phyloP scores from a whole-genome alignment of 768 basidiomycete genomes.

The Tulasnella sp. region DNA sequence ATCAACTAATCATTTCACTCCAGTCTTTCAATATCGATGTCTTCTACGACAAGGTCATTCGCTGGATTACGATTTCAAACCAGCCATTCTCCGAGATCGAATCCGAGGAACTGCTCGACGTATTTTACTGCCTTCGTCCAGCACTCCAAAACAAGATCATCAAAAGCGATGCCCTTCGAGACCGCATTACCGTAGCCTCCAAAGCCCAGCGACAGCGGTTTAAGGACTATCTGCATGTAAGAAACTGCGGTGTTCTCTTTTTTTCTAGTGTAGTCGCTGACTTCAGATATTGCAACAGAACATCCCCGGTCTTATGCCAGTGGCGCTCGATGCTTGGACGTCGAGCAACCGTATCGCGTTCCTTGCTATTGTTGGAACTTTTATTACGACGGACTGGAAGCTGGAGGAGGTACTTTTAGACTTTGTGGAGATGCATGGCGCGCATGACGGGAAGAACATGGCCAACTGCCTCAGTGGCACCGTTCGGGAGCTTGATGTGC shows the following conservation, averaged over 20 bases:
- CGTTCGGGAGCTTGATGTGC: background rate
- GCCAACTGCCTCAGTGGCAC: background rate
- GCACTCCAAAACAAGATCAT: background rate
- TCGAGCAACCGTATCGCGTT: background rate
- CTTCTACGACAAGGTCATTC: background rate
- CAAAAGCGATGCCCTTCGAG: background rate
- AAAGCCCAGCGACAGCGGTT: background rate
- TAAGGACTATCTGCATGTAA: background rate
- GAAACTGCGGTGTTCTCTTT: background rate
- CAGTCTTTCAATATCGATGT: background rate
- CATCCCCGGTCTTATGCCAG: background rate
- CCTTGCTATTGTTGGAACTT: background rate
- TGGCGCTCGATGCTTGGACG: background rate
- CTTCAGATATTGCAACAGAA: background rate
- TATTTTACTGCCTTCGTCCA: background rate
- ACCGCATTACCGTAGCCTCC: background rate
- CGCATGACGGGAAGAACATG: background rate
- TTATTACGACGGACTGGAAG: background rate
- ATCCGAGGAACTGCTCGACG: background rate
- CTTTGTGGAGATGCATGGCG: background rate
- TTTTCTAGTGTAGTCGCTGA: background rate
- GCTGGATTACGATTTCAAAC: background rate
- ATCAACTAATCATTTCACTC: no score
- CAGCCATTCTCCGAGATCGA: background rate
- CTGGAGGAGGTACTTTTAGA: background rate